These are phyloP conservation scores for Leccinum huronense DNA, from an alignment of 1,284 basidiomycete genomes.

Conservation along the genomic window DNA sequence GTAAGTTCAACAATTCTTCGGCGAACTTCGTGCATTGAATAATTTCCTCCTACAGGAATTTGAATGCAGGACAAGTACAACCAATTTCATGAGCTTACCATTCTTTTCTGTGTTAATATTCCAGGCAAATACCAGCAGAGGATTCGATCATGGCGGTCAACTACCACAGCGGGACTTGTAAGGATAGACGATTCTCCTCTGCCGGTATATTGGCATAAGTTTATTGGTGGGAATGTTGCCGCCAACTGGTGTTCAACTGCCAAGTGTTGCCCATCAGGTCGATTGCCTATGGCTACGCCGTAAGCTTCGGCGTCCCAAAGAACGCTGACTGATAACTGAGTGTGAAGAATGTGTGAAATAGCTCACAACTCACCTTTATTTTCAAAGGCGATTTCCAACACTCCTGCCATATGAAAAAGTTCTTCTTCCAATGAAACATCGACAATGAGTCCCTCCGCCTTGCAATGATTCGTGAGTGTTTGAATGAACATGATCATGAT, in stretches of 20 bases:
- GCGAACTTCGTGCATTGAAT: background rate
- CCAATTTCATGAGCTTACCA: background rate
- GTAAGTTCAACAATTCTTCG: background rate
- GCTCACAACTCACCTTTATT: background rate
- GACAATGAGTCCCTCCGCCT: no score
- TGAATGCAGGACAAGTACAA: no score
- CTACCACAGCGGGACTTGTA: background rate
- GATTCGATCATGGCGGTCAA: background rate
- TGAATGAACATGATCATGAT: no score
- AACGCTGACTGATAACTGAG: background rate
- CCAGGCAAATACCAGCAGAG: background rate
- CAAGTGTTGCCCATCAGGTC: background rate
- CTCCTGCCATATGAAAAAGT: no score
- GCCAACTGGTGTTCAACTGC: background rate
- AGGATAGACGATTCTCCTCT: background rate
- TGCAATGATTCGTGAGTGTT: no score
- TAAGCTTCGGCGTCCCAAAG: background rate
- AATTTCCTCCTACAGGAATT: background rate
- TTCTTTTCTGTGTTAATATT: background rate
- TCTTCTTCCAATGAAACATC: no score
- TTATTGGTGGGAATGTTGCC: background rate
- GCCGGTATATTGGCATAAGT: no score
- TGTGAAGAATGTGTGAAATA: background rate
- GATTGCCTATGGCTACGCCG: background rate
- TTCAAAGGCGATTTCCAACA: background rate